phyloP scores from a whole-genome alignment of 2,329 filamentous ascomycete species.

The Onygenales sp. region DNA sequence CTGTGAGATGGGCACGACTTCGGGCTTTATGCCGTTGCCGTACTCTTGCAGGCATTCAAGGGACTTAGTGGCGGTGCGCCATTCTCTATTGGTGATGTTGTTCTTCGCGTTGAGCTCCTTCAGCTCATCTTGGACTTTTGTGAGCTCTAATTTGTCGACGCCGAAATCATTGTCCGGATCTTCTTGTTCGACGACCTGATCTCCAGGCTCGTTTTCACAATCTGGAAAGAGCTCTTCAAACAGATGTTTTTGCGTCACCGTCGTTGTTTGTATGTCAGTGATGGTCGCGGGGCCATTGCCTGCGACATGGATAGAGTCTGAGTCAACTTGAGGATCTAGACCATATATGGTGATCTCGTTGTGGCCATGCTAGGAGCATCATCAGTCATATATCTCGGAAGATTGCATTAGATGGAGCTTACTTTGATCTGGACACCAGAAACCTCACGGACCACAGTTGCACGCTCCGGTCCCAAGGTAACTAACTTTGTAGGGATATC shows the following conservation, averaged over 20 bases:
- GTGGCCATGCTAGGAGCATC: conserved; percentile 35
- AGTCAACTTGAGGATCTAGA: conserved; percentile 44
- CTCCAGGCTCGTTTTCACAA: conserved; percentile 29
- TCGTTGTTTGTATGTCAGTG: conserved; percentile 53
- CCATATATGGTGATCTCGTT: conserved; percentile 50
- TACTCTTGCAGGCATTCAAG: conserved; percentile 26
- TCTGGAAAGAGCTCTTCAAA: conserved; percentile 46
- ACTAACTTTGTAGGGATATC: conserved; percentile 52
- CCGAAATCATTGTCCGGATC: conserved; percentile 10
- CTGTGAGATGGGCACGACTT: conserved; percentile 21
- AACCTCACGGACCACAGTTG: conserved; percentile 53
- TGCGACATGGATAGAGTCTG: conserved; percentile 51
- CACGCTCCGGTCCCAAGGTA: conserved; percentile 52
- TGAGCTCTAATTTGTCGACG: conserved; percentile 12
- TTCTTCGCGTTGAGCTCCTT: conserved; percentile 24
- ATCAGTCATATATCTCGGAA: neutral
- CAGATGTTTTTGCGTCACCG: conserved; percentile 45
- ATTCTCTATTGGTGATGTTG: conserved; percentile 18
- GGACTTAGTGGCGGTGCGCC: conserved; percentile 16
- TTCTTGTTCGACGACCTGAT: conserved; percentile 20
- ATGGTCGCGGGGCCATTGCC: conserved; percentile 50
- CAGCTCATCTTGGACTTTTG: conserved; percentile 20
- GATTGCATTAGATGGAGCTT: conserved; percentile 7
- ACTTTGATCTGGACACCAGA: conserved; percentile 43
- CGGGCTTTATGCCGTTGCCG: conserved; percentile 19